Base-by-base conservation (phyloP, 805 yeast genomes). In the Hanseniaspora mollemarum region DNA sequence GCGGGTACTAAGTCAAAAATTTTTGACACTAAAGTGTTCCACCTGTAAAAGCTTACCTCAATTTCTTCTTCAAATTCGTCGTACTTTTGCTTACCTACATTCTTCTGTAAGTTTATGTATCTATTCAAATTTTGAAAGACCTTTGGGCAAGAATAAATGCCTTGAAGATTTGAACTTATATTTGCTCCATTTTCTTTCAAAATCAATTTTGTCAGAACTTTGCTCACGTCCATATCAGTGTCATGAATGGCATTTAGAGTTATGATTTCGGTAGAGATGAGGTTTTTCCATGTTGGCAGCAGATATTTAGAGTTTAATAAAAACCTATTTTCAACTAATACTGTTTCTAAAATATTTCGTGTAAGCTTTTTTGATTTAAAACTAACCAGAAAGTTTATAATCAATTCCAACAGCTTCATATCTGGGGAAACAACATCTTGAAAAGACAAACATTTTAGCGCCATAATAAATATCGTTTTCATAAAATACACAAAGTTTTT, bases 301-400 rank as follows among this genome's bases (percentile, higher is more conserved):
- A 51, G 28, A 9, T 26, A 29, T 3, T 16, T 33, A 1, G 53
- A 33, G 25, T 26, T 40, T 12, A 45, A 29, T 13, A 51, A 7
- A 10, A 10, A 22, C 5, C n/a, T 26, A 1, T 62, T 64, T 26
- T 73, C 72, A 4, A 73, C 67, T 2, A 78, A 54, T 48, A 75
- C 76, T 58, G 78, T 77, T 58, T 85, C 94, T 28, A 81, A 62
- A 1, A 78, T 64, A 54, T 71, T 71, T 35, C 86, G 67, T 6
- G 80, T 71, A 25, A 83, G 62, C 52, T 77, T 69, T 8, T 64
- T 60, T 26, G 72, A 68, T 4, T 70, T 72, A 46, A 81, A 71
- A 57, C 71, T 73, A 7, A 66, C 54, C 54, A 78, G 79, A 1
- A 83, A 62, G 19, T 76, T 73, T 19, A 71, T 68, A 26, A 83